Evolutionary conservation across 2,329 filamentous ascomycete species (phyloP).

Genomic region (Talaromyces sp.): DNA sequence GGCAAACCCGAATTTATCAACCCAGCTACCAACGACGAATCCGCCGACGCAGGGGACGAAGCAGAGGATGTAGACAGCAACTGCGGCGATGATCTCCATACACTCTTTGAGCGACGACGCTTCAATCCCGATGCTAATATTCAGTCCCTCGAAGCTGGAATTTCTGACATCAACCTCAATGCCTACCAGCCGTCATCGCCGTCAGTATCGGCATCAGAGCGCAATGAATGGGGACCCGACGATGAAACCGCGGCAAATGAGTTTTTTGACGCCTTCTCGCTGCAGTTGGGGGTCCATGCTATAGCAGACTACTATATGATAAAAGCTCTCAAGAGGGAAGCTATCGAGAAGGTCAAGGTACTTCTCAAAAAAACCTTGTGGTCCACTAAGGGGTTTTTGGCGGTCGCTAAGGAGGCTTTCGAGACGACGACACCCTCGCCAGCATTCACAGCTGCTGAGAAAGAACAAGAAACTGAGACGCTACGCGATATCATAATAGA

Average conservation of each 20-base stretch:
- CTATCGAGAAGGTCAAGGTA: conserved; percentile 9
- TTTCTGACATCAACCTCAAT: neutral
- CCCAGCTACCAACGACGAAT: neutral
- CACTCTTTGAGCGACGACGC: neutral
- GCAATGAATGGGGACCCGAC: neutral
- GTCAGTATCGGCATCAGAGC: neutral
- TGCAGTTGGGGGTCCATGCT: conserved; percentile 15
- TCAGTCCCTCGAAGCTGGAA: neutral
- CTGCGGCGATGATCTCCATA: neutral
- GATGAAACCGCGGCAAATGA: neutral
- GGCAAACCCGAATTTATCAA: neutral
- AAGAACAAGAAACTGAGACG: neutral
- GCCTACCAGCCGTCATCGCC: neutral
- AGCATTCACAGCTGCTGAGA: neutral
- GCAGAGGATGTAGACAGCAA: neutral
- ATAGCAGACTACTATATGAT: conserved; percentile 20
- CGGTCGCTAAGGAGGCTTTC: neutral
- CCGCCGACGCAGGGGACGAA: neutral
- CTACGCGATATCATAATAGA: neutral
- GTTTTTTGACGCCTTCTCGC: neutral
- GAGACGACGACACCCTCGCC: neutral
- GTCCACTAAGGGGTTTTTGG: conserved; percentile 8
- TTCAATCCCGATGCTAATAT: neutral
- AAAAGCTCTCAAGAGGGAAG: conserved; percentile 3
- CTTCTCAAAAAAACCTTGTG: neutral